phyloP scores from a whole-genome alignment of 768 basidiomycete species.

The Mycena floridula region DNA sequence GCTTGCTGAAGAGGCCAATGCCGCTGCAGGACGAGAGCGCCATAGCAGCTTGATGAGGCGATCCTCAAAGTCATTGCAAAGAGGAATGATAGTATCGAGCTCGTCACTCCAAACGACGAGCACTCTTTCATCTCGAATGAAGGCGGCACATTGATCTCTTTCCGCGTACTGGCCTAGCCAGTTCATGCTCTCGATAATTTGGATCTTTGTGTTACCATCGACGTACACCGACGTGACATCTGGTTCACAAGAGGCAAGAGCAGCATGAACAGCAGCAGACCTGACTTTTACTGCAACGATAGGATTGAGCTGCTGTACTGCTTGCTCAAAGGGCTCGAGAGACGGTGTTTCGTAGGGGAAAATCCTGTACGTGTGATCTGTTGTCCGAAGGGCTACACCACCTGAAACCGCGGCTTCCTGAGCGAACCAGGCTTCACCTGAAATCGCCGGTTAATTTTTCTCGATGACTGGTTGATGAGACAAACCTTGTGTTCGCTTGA shows the following conservation, averaged over 20 bases:
- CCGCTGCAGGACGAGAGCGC: conserved; percentile 33
- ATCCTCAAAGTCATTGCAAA: conserved; percentile 68
- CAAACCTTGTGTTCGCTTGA: conserved; percentile 73
- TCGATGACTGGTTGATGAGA: too few relatives aligned
- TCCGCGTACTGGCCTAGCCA: conserved; percentile 75
- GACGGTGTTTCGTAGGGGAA: conserved; percentile 76
- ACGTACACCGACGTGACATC: conserved; percentile 60
- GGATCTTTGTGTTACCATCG: conserved; percentile 80
- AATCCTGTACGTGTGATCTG: conserved; percentile 58
- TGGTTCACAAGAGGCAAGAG: conserved; percentile 57
- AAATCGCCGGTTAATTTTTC: too few relatives aligned
- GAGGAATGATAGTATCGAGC: conserved; percentile 70
- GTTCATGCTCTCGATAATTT: conserved; percentile 75
- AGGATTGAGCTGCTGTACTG: conserved; percentile 68
- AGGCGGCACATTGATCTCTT: conserved; percentile 84
- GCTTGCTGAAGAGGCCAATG: conserved; percentile 12
- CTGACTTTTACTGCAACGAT: conserved; percentile 80
- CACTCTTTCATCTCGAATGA: conserved; percentile 80
- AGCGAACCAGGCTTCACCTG: conserved; percentile 82
- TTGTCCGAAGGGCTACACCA: conserved; percentile 58
- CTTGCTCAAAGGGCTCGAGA: conserved; percentile 70
- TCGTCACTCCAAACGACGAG: conserved; percentile 83
- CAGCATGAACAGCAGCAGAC: conserved; percentile 75
- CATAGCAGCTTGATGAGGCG: conserved; percentile 80
- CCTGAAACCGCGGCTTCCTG: conserved; percentile 68